phyloP scores from a whole-genome alignment of 768 basidiomycete species.

The Dioszegia crocea region DNA sequence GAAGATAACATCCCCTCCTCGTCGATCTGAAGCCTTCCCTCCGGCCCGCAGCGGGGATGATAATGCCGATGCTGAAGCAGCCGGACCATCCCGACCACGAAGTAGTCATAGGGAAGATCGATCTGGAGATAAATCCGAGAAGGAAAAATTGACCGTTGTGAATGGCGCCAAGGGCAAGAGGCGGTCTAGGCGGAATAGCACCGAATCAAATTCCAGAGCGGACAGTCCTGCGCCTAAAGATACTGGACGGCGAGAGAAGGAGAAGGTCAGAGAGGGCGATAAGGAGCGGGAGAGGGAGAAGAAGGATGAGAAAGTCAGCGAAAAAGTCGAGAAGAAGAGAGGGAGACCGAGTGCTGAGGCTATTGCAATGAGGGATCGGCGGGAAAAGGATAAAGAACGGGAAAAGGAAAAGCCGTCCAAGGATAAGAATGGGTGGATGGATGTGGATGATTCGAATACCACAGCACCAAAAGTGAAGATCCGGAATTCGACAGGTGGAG shows the following conservation, averaged over 20 bases:
- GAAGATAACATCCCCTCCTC: conserved; percentile 19
- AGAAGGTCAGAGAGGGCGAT: background rate
- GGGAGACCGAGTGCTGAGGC: background rate
- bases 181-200: background rate
- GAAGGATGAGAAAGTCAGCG: background rate
- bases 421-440: background rate
- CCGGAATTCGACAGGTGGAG: background rate
- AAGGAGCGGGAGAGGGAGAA: conserved; percentile 1
- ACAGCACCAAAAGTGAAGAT: background rate
- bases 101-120: too few relatives aligned
- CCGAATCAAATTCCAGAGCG: background rate
- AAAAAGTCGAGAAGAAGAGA: background rate
- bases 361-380: background rate
- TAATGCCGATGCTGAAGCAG: background rate
- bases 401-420: background rate
- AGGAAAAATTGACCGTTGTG: too few relatives aligned
- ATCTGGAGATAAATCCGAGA: too few relatives aligned
- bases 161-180: background rate
- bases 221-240: background rate
- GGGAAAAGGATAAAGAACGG: background rate
- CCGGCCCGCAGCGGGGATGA: background rate
- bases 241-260: background rate
- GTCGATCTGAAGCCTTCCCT: conserved; percentile 29
- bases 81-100: conserved; percentile 19
- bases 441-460: background rate